Percentiles rank a stretch among this genome's conserved stretches.
These are phyloP conservation scores for Gynandropsis gynandra DNA, from an alignment of 345 rosid species.

Conservation along the genomic window DNA sequence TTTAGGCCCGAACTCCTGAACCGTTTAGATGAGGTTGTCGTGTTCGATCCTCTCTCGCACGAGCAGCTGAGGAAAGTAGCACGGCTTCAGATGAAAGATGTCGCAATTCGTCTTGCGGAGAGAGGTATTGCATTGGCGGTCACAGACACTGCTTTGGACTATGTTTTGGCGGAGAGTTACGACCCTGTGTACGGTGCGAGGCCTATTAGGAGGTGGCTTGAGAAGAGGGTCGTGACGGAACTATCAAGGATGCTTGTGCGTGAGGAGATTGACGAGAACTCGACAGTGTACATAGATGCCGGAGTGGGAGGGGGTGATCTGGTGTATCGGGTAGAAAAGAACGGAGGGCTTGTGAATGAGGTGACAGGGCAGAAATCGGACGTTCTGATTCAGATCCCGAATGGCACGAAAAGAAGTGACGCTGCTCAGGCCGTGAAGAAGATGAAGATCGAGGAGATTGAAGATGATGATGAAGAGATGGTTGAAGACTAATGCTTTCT, in stretches of 20 bases:
- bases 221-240: slow-evolving; percentile 65
- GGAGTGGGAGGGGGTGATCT: slow-evolving; percentile 23
- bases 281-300: slow-evolving; percentile 52
- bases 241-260: slow-evolving; percentile 59
- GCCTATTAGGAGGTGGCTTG: slow-evolving; percentile 69
- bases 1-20: slow-evolving; percentile 63
- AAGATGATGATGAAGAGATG: no score
- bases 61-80: slow-evolving; percentile 60
- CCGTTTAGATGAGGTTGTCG: slow-evolving; percentile 57
- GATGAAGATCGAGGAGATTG: no score
- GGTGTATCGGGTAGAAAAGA: slow-evolving; percentile 41
- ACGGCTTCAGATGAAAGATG: slow-evolving; percentile 62
- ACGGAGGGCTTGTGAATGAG: slow-evolving; percentile 56
- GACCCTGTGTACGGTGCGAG: slow-evolving; percentile 73
- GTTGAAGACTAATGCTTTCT: not conserved
- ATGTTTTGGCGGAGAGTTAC: slow-evolving; percentile 47
- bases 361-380: slow-evolving; percentile 46
- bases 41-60: slow-evolving; percentile 66
- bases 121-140: slow-evolving; percentile 59
- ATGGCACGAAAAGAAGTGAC: slow-evolving; percentile 28
- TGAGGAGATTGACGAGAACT: slow-evolving; percentile 69
- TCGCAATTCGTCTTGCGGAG: slow-evolving; percentile 56
- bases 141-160: slow-evolving; percentile 56
- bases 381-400: slow-evolving; percentile 42
- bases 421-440: slow-evolving; percentile 60